phyloP scores from a whole-genome alignment of 2,329 filamentous ascomycete species.

The Mycosphaerelloides madeirae region DNA sequence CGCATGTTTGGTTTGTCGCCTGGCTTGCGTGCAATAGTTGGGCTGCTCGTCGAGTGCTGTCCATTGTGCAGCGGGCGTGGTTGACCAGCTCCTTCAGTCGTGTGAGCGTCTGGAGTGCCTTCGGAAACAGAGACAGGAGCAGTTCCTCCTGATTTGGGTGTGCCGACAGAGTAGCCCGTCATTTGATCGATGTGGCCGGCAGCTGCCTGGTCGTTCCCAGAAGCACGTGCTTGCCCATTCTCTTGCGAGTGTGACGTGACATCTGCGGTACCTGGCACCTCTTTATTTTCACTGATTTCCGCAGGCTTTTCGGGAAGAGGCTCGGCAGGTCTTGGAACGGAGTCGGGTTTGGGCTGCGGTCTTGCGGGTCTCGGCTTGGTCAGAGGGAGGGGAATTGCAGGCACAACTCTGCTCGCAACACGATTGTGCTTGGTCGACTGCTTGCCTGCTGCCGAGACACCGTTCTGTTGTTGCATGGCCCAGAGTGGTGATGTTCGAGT shows the following conservation, averaged over 20 bases:
- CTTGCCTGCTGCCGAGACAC: constrained; percentile 5
- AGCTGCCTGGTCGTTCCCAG: neutral
- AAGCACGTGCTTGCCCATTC: neutral
- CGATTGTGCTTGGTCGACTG: constrained; percentile 14
- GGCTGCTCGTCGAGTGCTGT: constrained; percentile 6
- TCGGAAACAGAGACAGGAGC: constrained; percentile 15
- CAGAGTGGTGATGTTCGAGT: neutral
- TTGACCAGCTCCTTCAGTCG: constrained; percentile 1
- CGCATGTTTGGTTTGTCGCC: constrained; percentile 25
- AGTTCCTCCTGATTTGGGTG: constrained; percentile 17
- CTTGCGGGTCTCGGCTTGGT: constrained; percentile 21
- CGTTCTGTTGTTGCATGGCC: constrained; percentile 7
- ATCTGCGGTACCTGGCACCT: no score
- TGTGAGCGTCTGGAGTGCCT: constrained; percentile 11
- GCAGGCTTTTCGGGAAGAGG: no score
- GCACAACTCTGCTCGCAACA: constrained; percentile 22
- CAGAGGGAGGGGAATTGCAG: constrained; percentile 31
- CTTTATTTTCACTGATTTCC: no score
- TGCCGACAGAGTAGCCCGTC: constrained; percentile 5
- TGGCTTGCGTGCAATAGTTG: constrained; percentile 14
- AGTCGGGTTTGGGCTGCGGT: constrained; percentile 12
- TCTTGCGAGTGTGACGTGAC: no score
- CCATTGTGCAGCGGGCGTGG: constrained; percentile 7
- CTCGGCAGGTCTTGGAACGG: constrained; percentile 3
- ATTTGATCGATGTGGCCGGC: neutral